Conservation (phyloP, 495 filamentous ascomycete genomes). For the Xylaria castorea region DNA sequence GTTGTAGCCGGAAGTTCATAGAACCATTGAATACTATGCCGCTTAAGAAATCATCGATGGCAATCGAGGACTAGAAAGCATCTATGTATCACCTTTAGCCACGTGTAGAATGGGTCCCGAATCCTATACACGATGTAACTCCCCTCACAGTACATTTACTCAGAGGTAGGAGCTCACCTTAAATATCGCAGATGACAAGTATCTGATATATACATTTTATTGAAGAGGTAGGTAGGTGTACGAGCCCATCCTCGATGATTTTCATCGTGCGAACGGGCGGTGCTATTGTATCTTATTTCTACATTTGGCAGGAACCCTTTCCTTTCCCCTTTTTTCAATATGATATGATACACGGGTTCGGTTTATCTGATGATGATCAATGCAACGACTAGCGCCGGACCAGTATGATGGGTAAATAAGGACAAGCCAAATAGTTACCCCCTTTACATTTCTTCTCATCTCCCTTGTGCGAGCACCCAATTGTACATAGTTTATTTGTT, state of each 20-base stretch:
- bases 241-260: background rate
- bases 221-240: conserved; percentile 24
- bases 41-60: too few species aligned
- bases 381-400: conserved; percentile 11
- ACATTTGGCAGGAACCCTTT: conserved; percentile 17
- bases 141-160: background rate
- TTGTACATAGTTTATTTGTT: conserved; percentile 21
- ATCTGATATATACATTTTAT: conserved; percentile 28
- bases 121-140: background rate
- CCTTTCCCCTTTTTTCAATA: conserved; percentile 1
- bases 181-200: background rate
- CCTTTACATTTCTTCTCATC: background rate
- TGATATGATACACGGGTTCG: conserved; percentile 29
- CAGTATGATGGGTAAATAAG: background rate
- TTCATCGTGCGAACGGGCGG: background rate
- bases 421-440: background rate
- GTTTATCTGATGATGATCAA: conserved; percentile 10
- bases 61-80: too few species aligned
- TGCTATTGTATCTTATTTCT: conserved; percentile 22
- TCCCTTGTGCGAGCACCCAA: background rate
- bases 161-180: background rate
- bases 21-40: too few species aligned
- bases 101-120: background rate
- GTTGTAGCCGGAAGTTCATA: too few species aligned
- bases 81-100: too few species aligned